Evolutionary conservation across 2,329 filamentous ascomycete species (phyloP).

Genomic region (Aschersonia sp.): DNA sequence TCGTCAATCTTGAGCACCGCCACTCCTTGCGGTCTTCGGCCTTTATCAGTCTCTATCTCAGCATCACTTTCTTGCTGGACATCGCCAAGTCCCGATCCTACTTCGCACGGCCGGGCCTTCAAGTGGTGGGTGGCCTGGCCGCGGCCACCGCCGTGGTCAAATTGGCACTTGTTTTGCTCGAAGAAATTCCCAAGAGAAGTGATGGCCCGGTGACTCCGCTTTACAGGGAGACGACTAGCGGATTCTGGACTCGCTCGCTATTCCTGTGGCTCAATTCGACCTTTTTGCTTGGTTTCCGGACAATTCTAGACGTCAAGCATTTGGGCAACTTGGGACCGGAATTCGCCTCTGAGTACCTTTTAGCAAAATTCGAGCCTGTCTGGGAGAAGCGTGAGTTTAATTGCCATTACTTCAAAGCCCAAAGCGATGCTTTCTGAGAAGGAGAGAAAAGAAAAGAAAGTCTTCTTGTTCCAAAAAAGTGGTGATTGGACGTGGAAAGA

Average conservation of each 20-base stretch:
- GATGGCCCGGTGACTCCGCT: not conserved
- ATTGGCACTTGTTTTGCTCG: constrained; percentile 17
- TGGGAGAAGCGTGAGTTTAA: not conserved
- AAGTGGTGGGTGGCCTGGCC: constrained; percentile 8
- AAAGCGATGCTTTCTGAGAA: no score
- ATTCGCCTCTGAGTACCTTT: not conserved
- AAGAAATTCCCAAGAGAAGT: constrained; percentile 13
- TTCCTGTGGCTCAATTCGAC: not conserved
- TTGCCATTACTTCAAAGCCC: no score
- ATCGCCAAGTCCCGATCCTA: constrained; percentile 18
- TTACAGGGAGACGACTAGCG: constrained; percentile 9
- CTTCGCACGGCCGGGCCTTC: not conserved
- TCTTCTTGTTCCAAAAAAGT: no score
- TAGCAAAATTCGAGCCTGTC: not conserved
- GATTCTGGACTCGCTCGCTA: constrained; percentile 2
- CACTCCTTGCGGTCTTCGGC: constrained; percentile 23
- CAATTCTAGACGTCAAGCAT: not conserved
- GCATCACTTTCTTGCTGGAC: constrained; percentile 25
- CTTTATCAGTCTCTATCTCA: constrained; percentile 22
- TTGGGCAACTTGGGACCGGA: not conserved
- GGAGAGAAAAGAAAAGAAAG: no score
- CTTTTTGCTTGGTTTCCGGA: not conserved
- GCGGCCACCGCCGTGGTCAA: constrained; percentile 17
- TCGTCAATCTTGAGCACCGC: constrained; percentile 18
- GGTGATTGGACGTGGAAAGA: no score